Percentiles rank a stretch among this genome's conserved stretches.
Evolutionary conservation across 306 rosid genomes (phyloP).

Genomic region (cucumber (Cucumis sativus)): DNA sequence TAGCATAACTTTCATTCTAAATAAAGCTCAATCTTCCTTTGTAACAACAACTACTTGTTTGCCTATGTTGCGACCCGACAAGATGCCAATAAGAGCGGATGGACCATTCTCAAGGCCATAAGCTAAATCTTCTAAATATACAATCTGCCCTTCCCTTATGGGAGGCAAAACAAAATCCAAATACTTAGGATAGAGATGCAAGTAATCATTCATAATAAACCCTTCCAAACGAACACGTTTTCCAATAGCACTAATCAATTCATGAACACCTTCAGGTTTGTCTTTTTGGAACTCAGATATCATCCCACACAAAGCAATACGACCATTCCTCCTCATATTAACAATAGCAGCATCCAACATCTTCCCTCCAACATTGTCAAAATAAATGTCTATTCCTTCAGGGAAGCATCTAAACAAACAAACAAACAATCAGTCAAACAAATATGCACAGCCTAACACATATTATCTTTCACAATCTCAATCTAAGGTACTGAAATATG

Average conservation of each 20-base stretch:
- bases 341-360: conserved; percentile 44
- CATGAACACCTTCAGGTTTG: conserved; percentile 39
- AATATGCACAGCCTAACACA: background rate
- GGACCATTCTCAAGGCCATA: conserved; percentile 30
- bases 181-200: conserved; percentile 37
- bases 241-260: conserved; percentile 18
- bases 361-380: conserved; percentile 57
- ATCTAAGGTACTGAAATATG: too few species aligned
- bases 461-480: background rate
- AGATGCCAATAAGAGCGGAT: conserved; percentile 23
- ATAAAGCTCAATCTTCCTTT: background rate
- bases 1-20: too few species aligned
- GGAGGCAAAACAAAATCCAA: conserved; percentile 44
- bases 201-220: conserved; percentile 27
- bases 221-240: conserved; percentile 40
- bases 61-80: conserved; percentile 24
- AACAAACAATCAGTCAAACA: too few species aligned
- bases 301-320: conserved; percentile 50
- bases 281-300: conserved; percentile 38
- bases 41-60: conserved; percentile 25
- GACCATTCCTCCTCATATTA: conserved; percentile 37
- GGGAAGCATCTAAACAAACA: conserved; percentile 29
- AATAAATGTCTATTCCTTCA: conserved; percentile 56
- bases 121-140: conserved; percentile 20
- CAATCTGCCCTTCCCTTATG: conserved; percentile 36